Evolutionary conservation across 2,329 filamentous ascomycete species (phyloP).

Genomic region (Exserohilum turcica): DNA sequence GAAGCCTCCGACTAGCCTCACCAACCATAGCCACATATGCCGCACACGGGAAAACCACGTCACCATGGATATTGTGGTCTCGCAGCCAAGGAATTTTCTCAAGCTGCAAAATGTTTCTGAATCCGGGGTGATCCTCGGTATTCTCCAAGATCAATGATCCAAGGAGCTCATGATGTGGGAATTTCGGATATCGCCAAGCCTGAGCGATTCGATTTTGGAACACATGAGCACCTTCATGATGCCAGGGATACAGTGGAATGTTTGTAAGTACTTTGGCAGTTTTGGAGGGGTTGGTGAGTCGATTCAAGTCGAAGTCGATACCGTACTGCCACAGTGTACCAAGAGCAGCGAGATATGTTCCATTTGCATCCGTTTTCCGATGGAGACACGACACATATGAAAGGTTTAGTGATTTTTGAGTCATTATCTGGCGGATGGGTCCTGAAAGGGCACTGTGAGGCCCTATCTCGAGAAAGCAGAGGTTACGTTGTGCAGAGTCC

Average conservation of each 20-base stretch:
- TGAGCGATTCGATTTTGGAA: neutral
- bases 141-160: neutral
- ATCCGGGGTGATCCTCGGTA: neutral
- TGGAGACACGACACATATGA: too few species aligned
- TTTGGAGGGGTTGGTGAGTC: too few species aligned
- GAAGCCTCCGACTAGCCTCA: too few species aligned
- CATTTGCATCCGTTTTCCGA: too few species aligned
- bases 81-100: slow-evolving; percentile 21
- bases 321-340: too few species aligned
- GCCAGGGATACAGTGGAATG: neutral
- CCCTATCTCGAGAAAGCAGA: too few species aligned
- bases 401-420: too few species aligned
- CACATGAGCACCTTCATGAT: neutral
- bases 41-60: slow-evolving; percentile 52
- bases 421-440: too few species aligned
- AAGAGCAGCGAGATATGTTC: too few species aligned
- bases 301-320: too few species aligned
- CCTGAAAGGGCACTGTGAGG: too few species aligned
- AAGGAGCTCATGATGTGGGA: neutral
- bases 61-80: slow-evolving; percentile 50
- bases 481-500: too few species aligned
- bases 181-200: neutral
- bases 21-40: slow-evolving; percentile 52
- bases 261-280: neutral
- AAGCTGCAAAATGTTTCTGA: neutral